phyloP scores from a whole-genome alignment of 208 protist genomes.

The Crithidia sp. region DNA sequence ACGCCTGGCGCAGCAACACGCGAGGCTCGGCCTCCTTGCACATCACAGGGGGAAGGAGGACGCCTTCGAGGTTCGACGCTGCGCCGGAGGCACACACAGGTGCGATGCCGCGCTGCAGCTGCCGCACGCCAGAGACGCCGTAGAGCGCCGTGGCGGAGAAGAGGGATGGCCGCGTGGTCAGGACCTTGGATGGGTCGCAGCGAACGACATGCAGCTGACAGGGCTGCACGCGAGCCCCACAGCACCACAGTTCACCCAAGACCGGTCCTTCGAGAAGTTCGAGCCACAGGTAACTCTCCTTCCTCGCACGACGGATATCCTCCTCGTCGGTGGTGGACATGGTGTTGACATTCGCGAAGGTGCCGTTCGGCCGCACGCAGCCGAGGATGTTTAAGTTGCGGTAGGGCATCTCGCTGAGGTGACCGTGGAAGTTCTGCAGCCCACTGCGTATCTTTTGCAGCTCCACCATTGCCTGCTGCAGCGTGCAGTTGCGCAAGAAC shows the following conservation, averaged over 20 bases:
- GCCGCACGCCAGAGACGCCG: constrained; percentile 53
- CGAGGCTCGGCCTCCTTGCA: constrained; percentile 54
- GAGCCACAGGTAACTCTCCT: constrained; percentile 79
- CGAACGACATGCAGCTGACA: constrained; percentile 86
- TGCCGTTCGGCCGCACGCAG: constrained; percentile 42
- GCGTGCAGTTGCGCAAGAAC: constrained; percentile 46
- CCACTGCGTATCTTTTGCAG: constrained; percentile 41
- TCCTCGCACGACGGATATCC: constrained; percentile 35
- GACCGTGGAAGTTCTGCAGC: constrained; percentile 27
- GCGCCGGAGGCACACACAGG: constrained; percentile 56
- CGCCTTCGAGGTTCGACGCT: constrained; percentile 66
- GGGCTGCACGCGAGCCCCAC: constrained; percentile 77
- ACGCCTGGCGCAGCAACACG: constrained; percentile 8
- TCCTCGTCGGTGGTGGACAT: constrained; percentile 18
- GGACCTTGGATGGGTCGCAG: constrained; percentile 46
- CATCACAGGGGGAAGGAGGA: constrained; percentile 76
- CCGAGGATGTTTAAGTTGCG: constrained; percentile 61
- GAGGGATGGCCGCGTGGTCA: constrained; percentile 48
- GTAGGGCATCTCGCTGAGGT: constrained; percentile 34
- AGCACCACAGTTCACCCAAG: constrained; percentile 83
- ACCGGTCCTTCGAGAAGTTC: constrained; percentile 70
- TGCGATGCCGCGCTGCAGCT: constrained; percentile 48
- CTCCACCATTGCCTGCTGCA: constrained; percentile 41
- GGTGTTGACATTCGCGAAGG: neutral
- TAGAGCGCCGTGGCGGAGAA: constrained; percentile 77